A percentile compares a stretch with the other conserved stretches of the same genome.
These are phyloP conservation scores for Lyophyllum atratum DNA, from an alignment of 768 basidiomycete species.

Conservation along the genomic window DNA sequence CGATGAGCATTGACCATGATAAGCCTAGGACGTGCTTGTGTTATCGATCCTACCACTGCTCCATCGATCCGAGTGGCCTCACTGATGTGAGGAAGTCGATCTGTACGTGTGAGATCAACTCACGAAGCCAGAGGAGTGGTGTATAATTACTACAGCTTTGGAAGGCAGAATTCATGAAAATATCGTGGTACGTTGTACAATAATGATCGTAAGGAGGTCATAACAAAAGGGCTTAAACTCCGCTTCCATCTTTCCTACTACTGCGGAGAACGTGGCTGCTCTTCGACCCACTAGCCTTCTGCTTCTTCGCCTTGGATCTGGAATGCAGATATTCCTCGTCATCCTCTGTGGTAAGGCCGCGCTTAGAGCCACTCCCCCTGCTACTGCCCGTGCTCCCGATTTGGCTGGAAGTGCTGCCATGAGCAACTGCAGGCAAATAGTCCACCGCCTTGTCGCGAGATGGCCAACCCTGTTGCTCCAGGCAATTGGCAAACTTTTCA, in stretches of 20 bases:
- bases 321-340: not conserved
- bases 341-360: not conserved
- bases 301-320: not conserved
- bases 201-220: no score
- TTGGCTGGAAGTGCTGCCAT: not conserved
- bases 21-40: no score
- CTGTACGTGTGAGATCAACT: no score
- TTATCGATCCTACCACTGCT: no score
- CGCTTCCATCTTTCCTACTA: not conserved
- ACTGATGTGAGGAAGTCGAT: no score
- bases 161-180: no score
- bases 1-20: no score
- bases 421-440: not conserved
- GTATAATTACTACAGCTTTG: no score
- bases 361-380: not conserved
- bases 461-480: not conserved
- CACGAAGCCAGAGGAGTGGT: no score
- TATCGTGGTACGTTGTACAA: no score
- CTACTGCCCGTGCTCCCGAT: not conserved
- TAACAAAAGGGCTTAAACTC: no score
- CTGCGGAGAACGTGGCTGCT: not conserved
- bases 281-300: not conserved
- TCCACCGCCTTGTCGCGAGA: not conserved
- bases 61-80: no score
- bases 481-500: not conserved